Evolutionary conservation across 2,329 filamentous ascomycete species (phyloP), one percentile per base, ranked within the genome.

Genomic region (Mariannaea elegans): DNA sequence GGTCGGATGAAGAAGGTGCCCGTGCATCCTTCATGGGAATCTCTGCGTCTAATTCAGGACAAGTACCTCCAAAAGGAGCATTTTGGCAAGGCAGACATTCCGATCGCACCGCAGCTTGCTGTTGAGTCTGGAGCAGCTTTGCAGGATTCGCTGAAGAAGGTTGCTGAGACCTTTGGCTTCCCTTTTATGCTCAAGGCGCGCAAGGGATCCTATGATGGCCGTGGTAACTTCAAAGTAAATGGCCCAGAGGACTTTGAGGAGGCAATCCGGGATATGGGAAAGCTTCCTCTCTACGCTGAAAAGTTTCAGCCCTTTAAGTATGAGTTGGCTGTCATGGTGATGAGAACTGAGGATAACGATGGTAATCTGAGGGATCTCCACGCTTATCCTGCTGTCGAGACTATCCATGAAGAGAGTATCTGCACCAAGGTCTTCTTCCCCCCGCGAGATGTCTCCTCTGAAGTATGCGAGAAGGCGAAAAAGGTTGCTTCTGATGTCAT

Each of bases 101-200:
- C 90, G 19, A 89, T 93, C 58, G 91, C 92, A 1, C 83, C 87
- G 42, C 91, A 92, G 68, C 79, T 89, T 50, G 84, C 88, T 23
- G 77, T 96, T 45, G 83, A 86, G 55, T 74, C 72, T 3, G 81
- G 78, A 2, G 79, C 83, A n/a, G 81, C 82, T 47, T 85, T 86
- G 54, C 77, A 81, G 6, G 79, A 82, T 36, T 88, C 88, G 12
- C 79, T 97, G 67, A 80, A 85, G 65, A 80, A 85, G 34, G 87
- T 91, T 36, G 88, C 86, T 3, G 73, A 81, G 45, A 78, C 83
- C 59, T 87, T 93, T 50, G 93, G 92, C 1, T 93, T 91, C 72
- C 94, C 94, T 0, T 90, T 91, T 74, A 97, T 97, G 93, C 82
- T 98, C 65, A 98, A 98, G 82, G 90, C 92, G 7, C 87, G 92